A percentile compares a stretch with the other conserved stretches of the same genome.
Evolutionary conservation across 2,329 filamentous ascomycete genomes (phyloP).

Genomic region (Pseudogymnoascus sp.): DNA sequence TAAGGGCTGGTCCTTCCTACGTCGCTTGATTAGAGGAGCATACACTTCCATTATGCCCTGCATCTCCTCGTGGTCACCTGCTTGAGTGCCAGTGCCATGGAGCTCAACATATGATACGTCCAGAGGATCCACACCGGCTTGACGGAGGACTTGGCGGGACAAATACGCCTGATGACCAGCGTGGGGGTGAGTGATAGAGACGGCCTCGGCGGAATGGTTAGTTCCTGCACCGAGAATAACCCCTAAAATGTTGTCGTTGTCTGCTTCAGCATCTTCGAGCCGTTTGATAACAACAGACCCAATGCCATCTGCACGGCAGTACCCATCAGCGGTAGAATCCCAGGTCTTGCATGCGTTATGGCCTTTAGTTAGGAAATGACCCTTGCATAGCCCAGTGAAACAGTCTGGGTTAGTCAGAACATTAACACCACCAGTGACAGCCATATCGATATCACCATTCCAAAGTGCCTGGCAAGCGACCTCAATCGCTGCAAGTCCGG

Average conservation of each 20-base stretch:
- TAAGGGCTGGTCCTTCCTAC: constrained; percentile 49
- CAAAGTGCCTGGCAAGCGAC: constrained; percentile 17
- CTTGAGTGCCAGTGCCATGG: constrained; percentile 62
- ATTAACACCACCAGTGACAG: constrained; percentile 18
- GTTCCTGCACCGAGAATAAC: constrained; percentile 53
- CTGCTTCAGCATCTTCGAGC: constrained; percentile 60
- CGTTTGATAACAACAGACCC: constrained; percentile 39
- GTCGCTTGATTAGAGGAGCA: constrained; percentile 33
- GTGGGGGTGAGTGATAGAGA: constrained; percentile 75
- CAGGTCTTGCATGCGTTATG: constrained; percentile 37
- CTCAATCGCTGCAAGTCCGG: constrained; percentile 26
- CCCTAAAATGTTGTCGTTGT: constrained; percentile 50
- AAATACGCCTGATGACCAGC: constrained; percentile 64
- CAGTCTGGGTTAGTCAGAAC: constrained; percentile 14
- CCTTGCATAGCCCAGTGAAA: constrained; percentile 21
- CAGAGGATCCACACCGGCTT: constrained; percentile 60
- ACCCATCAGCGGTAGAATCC: constrained; percentile 40
- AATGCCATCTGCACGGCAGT: constrained; percentile 40
- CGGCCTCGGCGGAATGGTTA: constrained; percentile 71
- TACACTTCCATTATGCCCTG: constrained; percentile 52
- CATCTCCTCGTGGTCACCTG: constrained; percentile 50
- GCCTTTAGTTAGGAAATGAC: constrained; percentile 14
- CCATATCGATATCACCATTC: constrained; percentile 17
- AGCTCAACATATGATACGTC: constrained; percentile 73
- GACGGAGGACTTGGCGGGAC: constrained; percentile 59